Percentiles rank a stretch among this genome's conserved stretches.
Conservation (phyloP, 2,329 filamentous ascomycete species). For the Diaporthe sp. region DNA sequence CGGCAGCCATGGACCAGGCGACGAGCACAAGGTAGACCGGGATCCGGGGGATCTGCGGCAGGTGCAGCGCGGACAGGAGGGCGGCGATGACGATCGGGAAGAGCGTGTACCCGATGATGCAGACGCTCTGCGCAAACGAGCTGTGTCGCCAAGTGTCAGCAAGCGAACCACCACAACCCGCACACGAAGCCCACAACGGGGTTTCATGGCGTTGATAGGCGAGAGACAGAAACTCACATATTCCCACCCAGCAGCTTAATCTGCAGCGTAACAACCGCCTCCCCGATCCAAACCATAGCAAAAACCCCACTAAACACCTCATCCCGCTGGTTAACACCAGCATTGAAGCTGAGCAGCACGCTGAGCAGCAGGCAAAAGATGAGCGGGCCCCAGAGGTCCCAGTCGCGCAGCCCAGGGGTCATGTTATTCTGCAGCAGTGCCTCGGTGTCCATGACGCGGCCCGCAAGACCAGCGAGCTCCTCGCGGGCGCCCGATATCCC, state of each 20-base stretch:
- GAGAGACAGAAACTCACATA: conserved; percentile 73
- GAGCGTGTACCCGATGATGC: conserved; percentile 97
- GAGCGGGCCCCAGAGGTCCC: conserved; percentile 98
- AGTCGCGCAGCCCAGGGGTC: conserved; percentile 91
- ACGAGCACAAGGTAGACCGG: conserved; percentile 91
- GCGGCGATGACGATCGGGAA: conserved; percentile 96
- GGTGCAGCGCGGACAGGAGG: conserved; percentile 83
- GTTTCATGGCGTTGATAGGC: neutral
- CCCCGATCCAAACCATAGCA: conserved; percentile 95
- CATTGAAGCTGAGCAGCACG: conserved; percentile 86
- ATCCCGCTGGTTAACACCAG: conserved; percentile 82
- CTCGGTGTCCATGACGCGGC: conserved; percentile 73
- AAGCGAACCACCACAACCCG: conserved; percentile 33
- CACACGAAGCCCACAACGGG: neutral
- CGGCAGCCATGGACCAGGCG: conserved; percentile 92
- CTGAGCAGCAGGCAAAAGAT: conserved; percentile 93
- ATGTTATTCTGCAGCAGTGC: conserved; percentile 74
- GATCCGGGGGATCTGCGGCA: conserved; percentile 84
- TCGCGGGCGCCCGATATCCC: conserved; percentile 70
- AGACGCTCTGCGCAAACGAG: conserved; percentile 97
- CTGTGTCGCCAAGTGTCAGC: conserved; percentile 57
- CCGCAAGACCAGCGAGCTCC: conserved; percentile 70
- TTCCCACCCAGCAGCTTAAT: conserved; percentile 96
- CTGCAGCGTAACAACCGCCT: conserved; percentile 96
- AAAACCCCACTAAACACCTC: conserved; percentile 96